Evolutionary conservation across 352 stramenopile species (phyloP), one percentile per base, ranked within the genome.

Genomic region (Phytophthora pluvialis): DNA sequence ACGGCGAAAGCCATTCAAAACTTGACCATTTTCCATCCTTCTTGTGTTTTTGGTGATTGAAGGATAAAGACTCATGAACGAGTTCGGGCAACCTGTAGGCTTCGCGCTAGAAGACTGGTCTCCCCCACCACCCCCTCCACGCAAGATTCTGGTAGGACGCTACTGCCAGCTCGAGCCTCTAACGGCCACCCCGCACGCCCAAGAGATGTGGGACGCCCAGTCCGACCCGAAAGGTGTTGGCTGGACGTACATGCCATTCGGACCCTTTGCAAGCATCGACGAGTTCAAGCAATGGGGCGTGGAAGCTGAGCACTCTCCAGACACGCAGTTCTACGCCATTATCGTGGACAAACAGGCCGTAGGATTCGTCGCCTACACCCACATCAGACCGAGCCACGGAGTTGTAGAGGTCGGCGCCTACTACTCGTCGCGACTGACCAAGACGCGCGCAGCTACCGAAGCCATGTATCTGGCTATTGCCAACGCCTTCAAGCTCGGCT

Each of bases 131-230:
- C 26, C 55, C 25, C 62, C 62, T 25, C 28, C 29, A 3, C 39
- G 49, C 47, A 48, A 21, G 7, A 63, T n/a, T 4, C n/a, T 64
- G 18, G 26, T 39, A 18, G 54, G 62, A 12, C 31, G 32, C 32
- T 65, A 70, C 21, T 70, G 62, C n/a, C 62, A 60, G 28, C 36
- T 70, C 13, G 62, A 70, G n/a, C 62, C 62, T 31, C 28, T 70
- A 16, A 47, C 46, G 10, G 40, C 39, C 6, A 18, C 38, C 26
- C 54, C 26, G 39, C 54, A 70, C 33, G 62, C 39, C 18, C 48
- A 45, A 54, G 21, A 60, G 12, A 54, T 70, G 25, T 70, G 62
- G 62, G 28, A 60, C 3, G 62, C 62, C 9, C 11, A 59, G 21
- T 35, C 21, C 25, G 54, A 70, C n/a, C 54, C 29, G 5, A 55